Percentiles rank a stretch among this genome's conserved stretches.
These are phyloP conservation scores for Seiridium unicorne DNA, from an alignment of 2,329 filamentous ascomycete genomes.

Conservation along the genomic window DNA sequence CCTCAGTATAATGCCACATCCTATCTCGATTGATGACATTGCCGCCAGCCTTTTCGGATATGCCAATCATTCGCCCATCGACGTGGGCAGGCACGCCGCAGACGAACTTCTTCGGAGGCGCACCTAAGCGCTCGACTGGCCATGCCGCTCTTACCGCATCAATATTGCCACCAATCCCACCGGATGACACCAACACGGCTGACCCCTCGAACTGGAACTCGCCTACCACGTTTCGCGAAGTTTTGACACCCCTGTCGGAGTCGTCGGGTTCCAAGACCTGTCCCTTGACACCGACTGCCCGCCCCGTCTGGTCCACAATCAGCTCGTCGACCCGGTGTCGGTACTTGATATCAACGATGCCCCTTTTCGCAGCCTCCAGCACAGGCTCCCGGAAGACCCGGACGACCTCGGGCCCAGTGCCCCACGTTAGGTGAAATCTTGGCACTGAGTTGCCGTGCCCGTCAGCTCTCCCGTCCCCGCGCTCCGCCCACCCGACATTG, in stretches of 20 bases:
- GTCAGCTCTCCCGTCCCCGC: constrained; percentile 52
- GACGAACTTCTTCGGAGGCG: constrained; percentile 55
- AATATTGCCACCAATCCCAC: constrained; percentile 61
- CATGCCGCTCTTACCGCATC: constrained; percentile 57
- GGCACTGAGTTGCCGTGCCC: constrained; percentile 64
- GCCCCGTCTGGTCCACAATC: constrained; percentile 47
- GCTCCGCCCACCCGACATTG: constrained; percentile 61
- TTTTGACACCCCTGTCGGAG: constrained; percentile 48
- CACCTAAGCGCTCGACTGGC: constrained; percentile 56
- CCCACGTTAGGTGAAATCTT: constrained; percentile 62
- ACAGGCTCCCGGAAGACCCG: constrained; percentile 57
- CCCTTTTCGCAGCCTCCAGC: constrained; percentile 47
- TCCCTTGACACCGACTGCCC: constrained; percentile 52
- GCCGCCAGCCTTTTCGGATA: constrained; percentile 51
- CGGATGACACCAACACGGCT: constrained; percentile 53
- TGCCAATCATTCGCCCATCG: constrained; percentile 62
- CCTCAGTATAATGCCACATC: constrained; percentile 68
- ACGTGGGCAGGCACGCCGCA: constrained; percentile 62
- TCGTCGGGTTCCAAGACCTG: constrained; percentile 51
- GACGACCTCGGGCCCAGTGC: constrained; percentile 59
- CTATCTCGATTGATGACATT: constrained; percentile 58
- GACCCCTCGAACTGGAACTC: constrained; percentile 53
- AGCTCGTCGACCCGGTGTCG: constrained; percentile 57
- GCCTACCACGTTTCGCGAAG: constrained; percentile 45
- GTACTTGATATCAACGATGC: constrained; percentile 53